Evolutionary conservation across 306 rosid genomes (phyloP).

Genomic region (Vachellia collinsii): DNA sequence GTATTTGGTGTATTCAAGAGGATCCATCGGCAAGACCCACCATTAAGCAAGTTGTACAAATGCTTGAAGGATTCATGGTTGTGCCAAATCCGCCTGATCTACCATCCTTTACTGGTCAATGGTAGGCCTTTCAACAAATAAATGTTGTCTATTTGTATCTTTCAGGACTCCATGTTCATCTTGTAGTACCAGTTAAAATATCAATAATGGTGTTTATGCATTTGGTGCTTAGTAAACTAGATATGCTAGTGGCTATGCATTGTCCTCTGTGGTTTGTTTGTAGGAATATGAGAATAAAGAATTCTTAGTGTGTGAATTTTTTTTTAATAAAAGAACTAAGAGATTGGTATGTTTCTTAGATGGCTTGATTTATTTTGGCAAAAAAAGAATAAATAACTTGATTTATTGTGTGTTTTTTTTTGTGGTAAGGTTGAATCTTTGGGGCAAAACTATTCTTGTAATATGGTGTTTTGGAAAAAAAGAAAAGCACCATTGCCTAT

Average conservation of each 20-base stretch:
- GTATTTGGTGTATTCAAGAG: slow-evolving; percentile 8
- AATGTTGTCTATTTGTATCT: not conserved
- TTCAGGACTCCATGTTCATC: not conserved
- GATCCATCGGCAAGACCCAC: slow-evolving; percentile 18
- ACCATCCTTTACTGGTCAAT: not conserved
- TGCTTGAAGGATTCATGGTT: slow-evolving; percentile 12
- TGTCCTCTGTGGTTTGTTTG: not conserved
- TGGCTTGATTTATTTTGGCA: not conserved
- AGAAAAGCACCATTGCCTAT: not conserved
- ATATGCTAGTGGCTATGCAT: not conserved
- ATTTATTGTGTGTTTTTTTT: not conserved
- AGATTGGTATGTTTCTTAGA: not conserved
- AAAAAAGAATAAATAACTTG: too few species aligned
- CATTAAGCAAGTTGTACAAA: not conserved
- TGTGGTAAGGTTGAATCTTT: not conserved
- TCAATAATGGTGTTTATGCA: not conserved
- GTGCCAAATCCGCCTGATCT: slow-evolving; percentile 26
- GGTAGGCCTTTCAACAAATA: not conserved
- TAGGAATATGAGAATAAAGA: not conserved
- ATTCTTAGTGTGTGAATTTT: not conserved
- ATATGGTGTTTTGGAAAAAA: not conserved
- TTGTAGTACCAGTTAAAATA: not conserved
- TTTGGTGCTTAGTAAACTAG: not conserved
- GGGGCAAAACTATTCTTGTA: not conserved
- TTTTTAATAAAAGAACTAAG: too few species aligned